Percentiles rank a stretch among this genome's conserved stretches.
These are phyloP conservation scores for Penicillium salamii DNA, from an alignment of 495 filamentous ascomycete genomes.

Conservation along the genomic window DNA sequence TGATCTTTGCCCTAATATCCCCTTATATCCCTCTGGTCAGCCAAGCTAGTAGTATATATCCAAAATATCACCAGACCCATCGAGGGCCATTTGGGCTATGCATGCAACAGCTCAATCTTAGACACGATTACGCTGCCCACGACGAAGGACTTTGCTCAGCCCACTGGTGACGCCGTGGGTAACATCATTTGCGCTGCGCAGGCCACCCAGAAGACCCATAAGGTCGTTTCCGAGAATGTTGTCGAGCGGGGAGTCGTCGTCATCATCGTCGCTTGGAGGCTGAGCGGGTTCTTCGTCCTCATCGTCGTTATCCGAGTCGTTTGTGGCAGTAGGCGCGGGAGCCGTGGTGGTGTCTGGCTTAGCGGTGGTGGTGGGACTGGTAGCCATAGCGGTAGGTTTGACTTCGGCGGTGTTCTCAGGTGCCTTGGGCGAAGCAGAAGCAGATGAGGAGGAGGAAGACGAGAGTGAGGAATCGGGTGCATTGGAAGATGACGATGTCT, in stretches of 20 bases:
- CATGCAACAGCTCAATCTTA: neutral
- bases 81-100: too few species aligned
- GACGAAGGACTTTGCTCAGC: conserved; percentile 1
- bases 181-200: conserved; percentile 15
- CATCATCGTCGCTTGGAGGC: neutral
- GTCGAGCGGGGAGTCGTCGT: neutral
- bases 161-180: conserved; percentile 6
- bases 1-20: neutral
- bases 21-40: neutral
- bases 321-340: conserved; percentile 4
- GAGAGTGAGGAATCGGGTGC: conserved; percentile 26
- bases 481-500: conserved; percentile 26
- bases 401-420: conserved; percentile 8
- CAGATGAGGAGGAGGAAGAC: conserved; percentile 30
- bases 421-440: conserved; percentile 25
- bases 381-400: neutral
- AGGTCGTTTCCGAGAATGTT: conserved; percentile 14
- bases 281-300: neutral
- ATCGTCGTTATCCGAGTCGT: neutral
- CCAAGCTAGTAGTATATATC: neutral
- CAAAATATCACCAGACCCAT: neutral
- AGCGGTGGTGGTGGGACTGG: neutral
- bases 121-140: neutral
- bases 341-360: neutral
- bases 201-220: conserved; percentile 16